Base-by-base conservation (phyloP, 1,139 yeast genomes). In the Scheffersomyces titani region DNA sequence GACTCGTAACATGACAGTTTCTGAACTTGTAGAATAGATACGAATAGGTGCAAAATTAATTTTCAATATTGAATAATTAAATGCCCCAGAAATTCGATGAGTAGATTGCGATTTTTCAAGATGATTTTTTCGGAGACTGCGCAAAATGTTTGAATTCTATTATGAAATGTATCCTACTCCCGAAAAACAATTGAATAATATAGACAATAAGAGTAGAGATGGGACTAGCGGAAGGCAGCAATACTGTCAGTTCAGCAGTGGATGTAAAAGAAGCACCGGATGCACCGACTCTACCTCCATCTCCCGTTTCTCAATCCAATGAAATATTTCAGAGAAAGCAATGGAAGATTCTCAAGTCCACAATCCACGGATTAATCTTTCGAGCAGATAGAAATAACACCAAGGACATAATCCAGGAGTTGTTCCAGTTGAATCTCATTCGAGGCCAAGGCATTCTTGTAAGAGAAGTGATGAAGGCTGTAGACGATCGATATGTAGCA, bases 371-470 rank as follows among this genome's bases (percentile, higher is more conserved):
- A 4, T 69, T 78, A 7, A 67, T 89, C 36, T 80, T 82, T 60
- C 76, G 77, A 55, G 78, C 82, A 9, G 79, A 76, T 57, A 69
- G 66, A 16, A 66, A 73, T 3, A 88, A 88, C 60, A 69, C 90
- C 45, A 80, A 81, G 55, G 73, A 70, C 2, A 75, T 81, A 6
- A 81, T 81, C 5, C 68, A 78, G 18, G 83, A 79, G 7, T 66
- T 90, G 20, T 84, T 90, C 65, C 69, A 72, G 51, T 63, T 80
- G 57, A 89, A 90, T 64, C 62, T 90, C 20, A 64, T 77, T 7
- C 73, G 91, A 54, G 92, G 88, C 0, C 76, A 81, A 54, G 96
- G 96, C 0, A 61, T 87, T 3, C 70, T 88, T 44, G 82, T 84
- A 22, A 76, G 87, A 54, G 73, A 81, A 51, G 58, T 90, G 3